Base-by-base conservation (phyloP, 768 basidiomycete species). In the Macrolepiota albuminosa region DNA sequence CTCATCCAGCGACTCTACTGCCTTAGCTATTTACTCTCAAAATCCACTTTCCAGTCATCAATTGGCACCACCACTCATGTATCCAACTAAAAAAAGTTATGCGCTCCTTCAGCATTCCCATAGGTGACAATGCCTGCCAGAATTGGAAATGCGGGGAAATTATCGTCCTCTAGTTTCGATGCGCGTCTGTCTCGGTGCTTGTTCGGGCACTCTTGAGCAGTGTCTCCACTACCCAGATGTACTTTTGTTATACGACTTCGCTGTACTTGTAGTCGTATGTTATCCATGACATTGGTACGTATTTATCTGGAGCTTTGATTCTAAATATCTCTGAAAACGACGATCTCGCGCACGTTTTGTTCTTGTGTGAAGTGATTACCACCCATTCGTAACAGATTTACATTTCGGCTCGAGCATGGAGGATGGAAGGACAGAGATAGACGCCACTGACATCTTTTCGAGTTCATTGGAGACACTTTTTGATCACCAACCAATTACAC, bases 361-460 rank as follows among this genome's bases (percentile, higher is more conserved):
- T 43, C 18, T 18, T 42, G 40, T 11, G 6, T 4, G 14, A 16
- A 11, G 29, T 56, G 9, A 31, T 51, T 55, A 31, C 40, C 21
- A 56, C 26, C 6, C 29, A 31, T 33, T 13, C 6, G 33, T 52
- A 18, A 61, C 45, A n/a, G 0, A 21, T 40, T 24, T 29, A 2
- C 18, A 34, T 57, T 34, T 1, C 31, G 56, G 54, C 36, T 36
- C 21, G 36, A 61, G 49, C 7, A 64, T 62, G 59, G 60, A 58
- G 29, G 58, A 60, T 56, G 63, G 46, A 43, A 37, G 40, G 50
- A 31, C 55, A 37, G 61, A 64, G 45, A 29, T 57, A 26, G 80
- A 83, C 57, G 80, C 84, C 24, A 86, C 88, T 68, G 90, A 91
- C 45, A 79, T 91, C 37, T 74, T 92, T n/a, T 84, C 79, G 24